Base-by-base conservation (phyloP, 352 stramenopile genomes). In the Phytophthora ramorum region DNA sequence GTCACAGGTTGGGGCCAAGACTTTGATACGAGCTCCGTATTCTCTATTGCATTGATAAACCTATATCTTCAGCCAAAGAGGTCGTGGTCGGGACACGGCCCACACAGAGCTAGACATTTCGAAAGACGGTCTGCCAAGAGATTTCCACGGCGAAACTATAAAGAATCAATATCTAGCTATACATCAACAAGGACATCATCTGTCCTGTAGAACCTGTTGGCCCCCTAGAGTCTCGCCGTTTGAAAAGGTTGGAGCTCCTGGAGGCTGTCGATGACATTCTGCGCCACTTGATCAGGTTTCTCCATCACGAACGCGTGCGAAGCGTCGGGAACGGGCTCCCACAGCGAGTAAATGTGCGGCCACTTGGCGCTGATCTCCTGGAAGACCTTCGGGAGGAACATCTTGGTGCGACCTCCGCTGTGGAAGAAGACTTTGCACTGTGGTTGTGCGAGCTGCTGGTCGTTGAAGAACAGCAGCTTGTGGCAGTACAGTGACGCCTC, bases 251-350 rank as follows among this genome's bases (percentile, higher is more conserved):
- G 30, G 1, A 76, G 35, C 26, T 66, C 8, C 4, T 56, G 24
- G 22, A 76, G 40, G 22, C 52, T 66, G 12, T 55, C 47, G 2
- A 76, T 8, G 10, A 87, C 79, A 5, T 59, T 62, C 13, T 61
- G 41, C 0, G 70, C 46, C 4, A 66, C 74, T n/a, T 58, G 62
- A 2, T 66, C 66, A 0, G 71, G 66, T 17, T 80, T 75, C 38
- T 85, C 76, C 45, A 82, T 50, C 4, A 84, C 55, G 51, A 81
- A 73, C 19, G 46, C 43, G 37, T 84, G 76, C 1, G 66, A 76
- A 32, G 60, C 65, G 45, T 76, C 58, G 1, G 50, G 30, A 17
- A 85, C 65, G 0, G 67, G 43, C 9, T 62, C 49, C 7, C 32
- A 57, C 17, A 81, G 26, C 10, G 38, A 35, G 50, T 85, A 85